Evolutionary conservation across 768 basidiomycete genomes (phyloP).

Genomic region (Leucocoprinus sp.): DNA sequence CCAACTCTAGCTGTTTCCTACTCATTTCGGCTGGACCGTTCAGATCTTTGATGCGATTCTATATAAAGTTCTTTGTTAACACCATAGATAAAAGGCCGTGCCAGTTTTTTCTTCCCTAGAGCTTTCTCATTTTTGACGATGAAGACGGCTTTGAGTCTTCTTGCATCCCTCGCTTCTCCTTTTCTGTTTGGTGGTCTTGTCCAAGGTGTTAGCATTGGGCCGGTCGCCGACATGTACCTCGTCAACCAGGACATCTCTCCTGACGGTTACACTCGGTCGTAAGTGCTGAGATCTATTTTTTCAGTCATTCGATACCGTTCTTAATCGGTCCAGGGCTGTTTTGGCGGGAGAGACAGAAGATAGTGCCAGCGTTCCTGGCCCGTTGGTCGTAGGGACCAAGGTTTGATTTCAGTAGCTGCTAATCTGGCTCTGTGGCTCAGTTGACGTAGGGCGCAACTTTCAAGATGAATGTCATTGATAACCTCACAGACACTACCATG

Average conservation of each 20-base stretch:
- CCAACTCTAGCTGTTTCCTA: not conserved
- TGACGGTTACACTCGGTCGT: conserved; percentile 39
- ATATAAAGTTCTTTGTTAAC: not conserved
- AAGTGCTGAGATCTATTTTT: conserved; percentile 12
- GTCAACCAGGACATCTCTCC: conserved; percentile 37
- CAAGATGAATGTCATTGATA: conserved; percentile 39
- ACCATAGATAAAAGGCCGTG: not conserved
- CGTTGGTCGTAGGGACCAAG: conserved; percentile 23
- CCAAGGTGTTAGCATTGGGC: conserved; percentile 18
- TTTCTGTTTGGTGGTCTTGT: not conserved
- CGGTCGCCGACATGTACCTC: conserved; percentile 27
- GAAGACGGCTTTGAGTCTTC: not conserved
- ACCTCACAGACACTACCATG: conserved; percentile 41
- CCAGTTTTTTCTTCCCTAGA: not conserved
- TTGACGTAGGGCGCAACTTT: conserved; percentile 31
- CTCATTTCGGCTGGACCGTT: not conserved
- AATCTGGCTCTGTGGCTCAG: not conserved
- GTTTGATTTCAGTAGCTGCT: conserved; percentile 10
- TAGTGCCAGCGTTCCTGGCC: conserved; percentile 21
- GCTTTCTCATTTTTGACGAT: not conserved
- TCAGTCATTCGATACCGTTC: not conserved
- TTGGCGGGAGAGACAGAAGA: conserved; percentile 20
- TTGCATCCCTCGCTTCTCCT: not conserved
- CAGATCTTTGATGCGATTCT: too few relatives aligned
- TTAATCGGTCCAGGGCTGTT: conserved; percentile 17